These are phyloP conservation scores for Ascochyta rabiei DNA, from an alignment of 2,329 filamentous ascomycete species.

Conservation along the genomic window DNA sequence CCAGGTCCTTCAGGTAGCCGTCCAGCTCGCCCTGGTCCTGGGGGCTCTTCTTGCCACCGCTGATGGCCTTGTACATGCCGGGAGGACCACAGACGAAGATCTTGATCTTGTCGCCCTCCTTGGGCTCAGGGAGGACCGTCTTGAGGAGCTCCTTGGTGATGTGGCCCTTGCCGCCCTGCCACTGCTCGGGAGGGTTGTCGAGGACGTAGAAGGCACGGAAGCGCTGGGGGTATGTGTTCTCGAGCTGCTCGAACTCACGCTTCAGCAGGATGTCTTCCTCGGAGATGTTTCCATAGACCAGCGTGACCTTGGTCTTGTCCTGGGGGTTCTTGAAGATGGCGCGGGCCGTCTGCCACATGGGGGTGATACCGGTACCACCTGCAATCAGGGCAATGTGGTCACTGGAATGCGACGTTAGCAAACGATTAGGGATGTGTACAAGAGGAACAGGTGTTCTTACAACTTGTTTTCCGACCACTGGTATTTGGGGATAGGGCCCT, in stretches of 20 bases:
- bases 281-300: conserved; percentile 87
- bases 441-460: conserved; percentile 23
- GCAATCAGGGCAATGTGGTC: conserved; percentile 84
- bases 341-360: conserved; percentile 94
- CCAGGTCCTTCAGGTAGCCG: conserved; percentile 82
- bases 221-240: conserved; percentile 93
- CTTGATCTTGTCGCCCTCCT: conserved; percentile 85
- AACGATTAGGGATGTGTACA: conserved; percentile 3
- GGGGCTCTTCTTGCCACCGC: conserved; percentile 88
- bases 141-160: conserved; percentile 93
- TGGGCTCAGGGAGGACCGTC: conserved; percentile 91
- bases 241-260: conserved; percentile 80
- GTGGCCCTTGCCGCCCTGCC: conserved; percentile 77
- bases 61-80: conserved; percentile 90
- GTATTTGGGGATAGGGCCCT: conserved; percentile 96
- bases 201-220: conserved; percentile 96
- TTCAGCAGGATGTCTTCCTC: conserved; percentile 93
- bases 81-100: conserved; percentile 95
- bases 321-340: conserved; percentile 94
- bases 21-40: conserved; percentile 89
- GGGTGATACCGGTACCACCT: conserved; percentile 96
- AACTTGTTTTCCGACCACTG: conserved; percentile 91
- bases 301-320: conserved; percentile 96
- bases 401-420: conserved; percentile 11
- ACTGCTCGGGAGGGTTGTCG: conserved; percentile 80